Base-by-base conservation (phyloP, 164 flowering plant genomes). In the Litsea cubeba region DNA sequence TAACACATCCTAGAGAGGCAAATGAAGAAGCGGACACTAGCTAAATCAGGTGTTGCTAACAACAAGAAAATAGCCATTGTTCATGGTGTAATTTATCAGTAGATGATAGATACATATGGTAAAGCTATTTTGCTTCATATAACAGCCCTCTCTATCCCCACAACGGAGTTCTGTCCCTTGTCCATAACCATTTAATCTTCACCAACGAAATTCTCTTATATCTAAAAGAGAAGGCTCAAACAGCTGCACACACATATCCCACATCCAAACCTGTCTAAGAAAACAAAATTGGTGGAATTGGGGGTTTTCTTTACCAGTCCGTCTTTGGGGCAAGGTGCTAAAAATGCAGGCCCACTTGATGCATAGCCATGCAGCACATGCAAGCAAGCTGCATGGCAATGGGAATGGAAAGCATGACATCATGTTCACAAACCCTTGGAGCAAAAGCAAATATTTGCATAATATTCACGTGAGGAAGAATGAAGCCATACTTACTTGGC, bases 401-500 rank as follows among this genome's bases (percentile, higher is more conserved):
- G n/a, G 60, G n/a, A 12, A 54, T 20, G 46, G 46, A 40, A 40
- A 54, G 60, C 60, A 54, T 14, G 20, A 54, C 60, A 54, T 54
- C 5, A 63, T 63, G 66, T 24, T 25, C 28, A 25, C 25, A 25
- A 63, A 24, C 14, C 17, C 25, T 63, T 63, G 66, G 7, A 63
- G 66, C 66, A 22, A 63, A 25, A 63, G 28, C 3, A 24, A 24
- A 7, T 25, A 12, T 24, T 63, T 15, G 69, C 69, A 28, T 15
- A 18, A 66, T 24, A 66, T 66, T n/a, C 50, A 66, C 30, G 22
- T 18, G 50, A 25, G 20, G 66, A 46, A n/a, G 32, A 60, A 30
- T 62, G 66, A 62, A 54, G 10, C 60, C 20, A 32, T 40, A 81
- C 90, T 86, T 73, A 95, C 98, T 74, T 95, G 97, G 81, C 89